Percentiles rank a stretch among this genome's conserved stretches.
phyloP scores from a whole-genome alignment of 2,329 filamentous ascomycete species.

The Penicillium sp. region DNA sequence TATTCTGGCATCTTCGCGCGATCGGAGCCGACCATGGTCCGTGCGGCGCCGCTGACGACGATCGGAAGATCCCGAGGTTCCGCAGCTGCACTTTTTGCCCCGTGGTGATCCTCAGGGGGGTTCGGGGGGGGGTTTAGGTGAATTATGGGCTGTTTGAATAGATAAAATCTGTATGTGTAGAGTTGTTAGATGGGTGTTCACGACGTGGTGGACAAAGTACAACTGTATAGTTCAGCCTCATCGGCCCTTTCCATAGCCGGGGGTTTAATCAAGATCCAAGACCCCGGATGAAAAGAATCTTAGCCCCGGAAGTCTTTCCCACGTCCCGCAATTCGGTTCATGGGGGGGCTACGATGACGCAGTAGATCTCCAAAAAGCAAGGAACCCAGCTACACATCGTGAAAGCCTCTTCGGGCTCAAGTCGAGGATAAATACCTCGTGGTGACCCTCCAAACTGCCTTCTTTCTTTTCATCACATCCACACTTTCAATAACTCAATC shows the following conservation, averaged over 20 bases:
- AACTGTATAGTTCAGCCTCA: no score
- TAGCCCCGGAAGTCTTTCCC: background rate
- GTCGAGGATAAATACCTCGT: conserved; percentile 1
- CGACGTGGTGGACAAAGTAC: background rate
- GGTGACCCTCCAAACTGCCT: background rate
- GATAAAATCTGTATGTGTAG: no score
- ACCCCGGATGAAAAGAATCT: background rate
- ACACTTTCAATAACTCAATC: background rate
- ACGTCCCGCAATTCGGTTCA: no score
- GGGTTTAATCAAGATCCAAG: background rate
- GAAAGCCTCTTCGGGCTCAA: background rate
- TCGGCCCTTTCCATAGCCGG: no score
- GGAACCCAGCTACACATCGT: background rate
- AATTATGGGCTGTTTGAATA: no score
- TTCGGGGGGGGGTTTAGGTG: background rate
- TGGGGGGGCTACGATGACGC: background rate
- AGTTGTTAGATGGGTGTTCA: no score
- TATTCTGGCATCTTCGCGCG: background rate
- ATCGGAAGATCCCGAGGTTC: background rate
- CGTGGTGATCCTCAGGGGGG: background rate
- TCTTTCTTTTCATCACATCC: background rate
- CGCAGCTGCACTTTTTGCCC: background rate
- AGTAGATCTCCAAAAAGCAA: background rate
- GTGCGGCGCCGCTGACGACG: background rate
- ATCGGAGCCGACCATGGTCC: background rate